phyloP scores from a whole-genome alignment of 257 asterid species.

The Solanum pinnatisectum region DNA sequence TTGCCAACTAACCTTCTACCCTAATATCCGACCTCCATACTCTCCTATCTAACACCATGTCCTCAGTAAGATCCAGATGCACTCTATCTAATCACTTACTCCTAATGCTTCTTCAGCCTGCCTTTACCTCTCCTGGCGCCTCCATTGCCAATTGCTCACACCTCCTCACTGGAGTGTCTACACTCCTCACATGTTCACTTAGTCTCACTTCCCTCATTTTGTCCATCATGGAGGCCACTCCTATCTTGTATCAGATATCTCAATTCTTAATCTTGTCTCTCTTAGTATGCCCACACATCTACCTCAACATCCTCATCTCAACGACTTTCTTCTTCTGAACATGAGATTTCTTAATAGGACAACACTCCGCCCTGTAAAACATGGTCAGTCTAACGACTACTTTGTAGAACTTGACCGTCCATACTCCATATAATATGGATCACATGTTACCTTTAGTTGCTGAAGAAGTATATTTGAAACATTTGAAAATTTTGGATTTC shows the following conservation, averaged over 20 bases:
- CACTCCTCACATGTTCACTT: background rate
- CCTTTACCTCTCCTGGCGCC: background rate
- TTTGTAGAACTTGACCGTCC: background rate
- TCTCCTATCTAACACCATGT: background rate
- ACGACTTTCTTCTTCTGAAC: background rate
- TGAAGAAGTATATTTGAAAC: background rate
- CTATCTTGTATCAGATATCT: background rate
- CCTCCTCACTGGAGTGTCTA: background rate
- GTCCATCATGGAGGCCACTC: background rate
- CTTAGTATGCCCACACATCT: background rate
- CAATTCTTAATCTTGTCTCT: background rate
- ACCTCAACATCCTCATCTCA: background rate
- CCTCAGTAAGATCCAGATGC: background rate
- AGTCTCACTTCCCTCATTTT: background rate
- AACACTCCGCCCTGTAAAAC: background rate
- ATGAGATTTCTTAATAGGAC: background rate
- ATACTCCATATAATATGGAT: background rate
- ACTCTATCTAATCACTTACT: background rate
- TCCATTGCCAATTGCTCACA: background rate
- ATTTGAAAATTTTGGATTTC: background rate
- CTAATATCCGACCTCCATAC: background rate
- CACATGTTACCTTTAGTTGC: background rate
- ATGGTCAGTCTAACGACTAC: background rate
- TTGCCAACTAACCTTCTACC: background rate
- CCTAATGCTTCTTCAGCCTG: background rate